Evolutionary conservation across 495 filamentous ascomycete species (phyloP), one percentile per base, ranked within the genome.

Genomic region (Hamigera avellanea): DNA sequence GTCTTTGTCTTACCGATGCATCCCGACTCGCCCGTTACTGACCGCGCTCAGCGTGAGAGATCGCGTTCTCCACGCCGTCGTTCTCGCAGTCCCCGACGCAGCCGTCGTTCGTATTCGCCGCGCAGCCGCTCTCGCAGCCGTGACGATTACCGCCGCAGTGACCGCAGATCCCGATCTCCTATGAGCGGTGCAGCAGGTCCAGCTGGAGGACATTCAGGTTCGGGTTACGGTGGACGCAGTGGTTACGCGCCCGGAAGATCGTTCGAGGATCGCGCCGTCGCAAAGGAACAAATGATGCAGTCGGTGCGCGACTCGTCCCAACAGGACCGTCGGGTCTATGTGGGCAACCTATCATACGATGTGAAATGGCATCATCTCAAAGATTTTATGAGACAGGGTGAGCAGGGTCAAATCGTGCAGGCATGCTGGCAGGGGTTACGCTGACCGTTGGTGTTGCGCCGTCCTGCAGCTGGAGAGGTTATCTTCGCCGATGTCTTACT

Each of bases 281-380:
- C 83, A 42, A 87, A 93, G 66, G 88, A 95, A 58, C 80, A 85
- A 53, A 94, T 93, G 84, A 89, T 95, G 85, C 81, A 81, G 63
- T 82, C 75, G 50, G 76, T 95, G 45, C 78, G 86, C 49, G 91
- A 95, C 48, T 80, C 82, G 12, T 96, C 91, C 46, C 91, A 95
- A 60, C 91, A 96, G 65, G 91, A 96, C 70, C 89, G 91, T 50
- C 86, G 89, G 28, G 91, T 98, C 76, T 98, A 98, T 66, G 93
- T 98, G 56, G 91, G 91, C 64, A 98, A 98, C 52, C 72, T 98
- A 44, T 87, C 86, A 28, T 98, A 98, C 66, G 91, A 98, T 75
- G 91, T 98, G 50, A 98, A 98, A 67, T 98, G 93, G 93, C 88
- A 95, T 70, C 89, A 95, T 52, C 74, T 98, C 29, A 98, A 98